Base-by-base conservation (phyloP, 2,329 filamentous ascomycete species). In the Talaromyces sp. region DNA sequence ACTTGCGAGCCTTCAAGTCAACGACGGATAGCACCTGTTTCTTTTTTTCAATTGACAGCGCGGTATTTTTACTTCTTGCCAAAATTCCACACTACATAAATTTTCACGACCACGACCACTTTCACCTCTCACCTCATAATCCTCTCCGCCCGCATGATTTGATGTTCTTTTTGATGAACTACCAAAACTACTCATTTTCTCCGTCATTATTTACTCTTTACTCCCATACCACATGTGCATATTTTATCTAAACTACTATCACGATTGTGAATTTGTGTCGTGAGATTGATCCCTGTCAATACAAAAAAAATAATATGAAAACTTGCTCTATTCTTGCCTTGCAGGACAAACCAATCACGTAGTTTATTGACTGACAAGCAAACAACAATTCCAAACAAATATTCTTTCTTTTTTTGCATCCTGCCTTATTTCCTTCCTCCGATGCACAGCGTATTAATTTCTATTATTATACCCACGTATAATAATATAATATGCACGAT, bases 1-100 rank as follows among this genome's bases (percentile, higher is more conserved):
- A 62, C 65, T 80, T 60, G 72, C 72, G 6, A 66, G 61, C 5
- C 44, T 44, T 8, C 52, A 33, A 42, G 34, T 40, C 56, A 36
- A 36, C n/a, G n/a, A 50, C 10, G 56, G 44, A 53, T 53, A 53
- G 44, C 44, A 16, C 18, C 7, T 2, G 8, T 51, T 27, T 23
- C 3, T 8, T 23, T 10, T 18, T 8, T 23, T 10, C 18, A 51
- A 40, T 28, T 28, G 18, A 33, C 18, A 16, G 50, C 50, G 50
- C 14, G 33, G 16, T 44, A 33, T 34, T 36, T 36, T 5, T 23
- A n/a, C 23, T 18, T 47, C 23, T 47, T 40, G 36, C 36, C 36
- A 40, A 16, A 40, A n/a, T 40, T n/a, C 2, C 36, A 40, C 7
- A 40, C n/a, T 40, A 40, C 36, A 40, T n/a, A 40, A 5, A 40